A percentile compares a stretch with the other conserved stretches of the same genome.
Evolutionary conservation across 345 rosid genomes (phyloP).

Genomic region (Aegle marmelos): DNA sequence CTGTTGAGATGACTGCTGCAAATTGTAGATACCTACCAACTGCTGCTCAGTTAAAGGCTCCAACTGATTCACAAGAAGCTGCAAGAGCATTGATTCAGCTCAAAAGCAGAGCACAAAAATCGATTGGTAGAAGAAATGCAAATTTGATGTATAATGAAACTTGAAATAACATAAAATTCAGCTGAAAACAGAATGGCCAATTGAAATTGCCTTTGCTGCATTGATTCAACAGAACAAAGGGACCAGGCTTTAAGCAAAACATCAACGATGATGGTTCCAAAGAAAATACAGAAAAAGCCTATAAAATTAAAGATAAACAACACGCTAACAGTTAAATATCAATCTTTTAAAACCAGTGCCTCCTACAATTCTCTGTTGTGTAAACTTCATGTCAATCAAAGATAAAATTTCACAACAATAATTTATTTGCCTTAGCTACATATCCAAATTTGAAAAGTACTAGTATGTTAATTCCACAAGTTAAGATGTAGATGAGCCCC

Average conservation of each 20-base stretch:
- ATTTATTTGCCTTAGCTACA: neutral
- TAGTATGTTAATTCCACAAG: neutral
- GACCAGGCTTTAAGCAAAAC: neutral
- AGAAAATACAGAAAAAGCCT: neutral
- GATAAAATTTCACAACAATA: neutral
- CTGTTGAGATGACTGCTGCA: constrained; percentile 91
- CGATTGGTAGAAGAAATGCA: neutral
- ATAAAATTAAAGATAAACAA: neutral
- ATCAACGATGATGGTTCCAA: neutral
- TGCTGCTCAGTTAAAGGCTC: constrained; percentile 95
- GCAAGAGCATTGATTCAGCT: constrained; percentile 21
- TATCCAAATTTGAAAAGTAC: neutral
- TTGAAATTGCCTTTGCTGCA: neutral
- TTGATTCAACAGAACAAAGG: neutral
- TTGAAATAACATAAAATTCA: neutral
- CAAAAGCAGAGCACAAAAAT: constrained; percentile 4
- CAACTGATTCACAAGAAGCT: constrained; percentile 82
- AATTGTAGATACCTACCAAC: constrained; percentile 52
- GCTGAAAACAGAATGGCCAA: neutral
- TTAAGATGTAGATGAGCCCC: neutral
- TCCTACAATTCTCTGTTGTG: neutral
- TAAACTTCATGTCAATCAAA: neutral
- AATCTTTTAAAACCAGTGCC: neutral
- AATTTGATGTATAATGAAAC: neutral
- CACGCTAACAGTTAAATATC: neutral